Evolutionary conservation across 2,329 filamentous ascomycete species (phyloP).

Genomic region (Calycina herbarum): DNA sequence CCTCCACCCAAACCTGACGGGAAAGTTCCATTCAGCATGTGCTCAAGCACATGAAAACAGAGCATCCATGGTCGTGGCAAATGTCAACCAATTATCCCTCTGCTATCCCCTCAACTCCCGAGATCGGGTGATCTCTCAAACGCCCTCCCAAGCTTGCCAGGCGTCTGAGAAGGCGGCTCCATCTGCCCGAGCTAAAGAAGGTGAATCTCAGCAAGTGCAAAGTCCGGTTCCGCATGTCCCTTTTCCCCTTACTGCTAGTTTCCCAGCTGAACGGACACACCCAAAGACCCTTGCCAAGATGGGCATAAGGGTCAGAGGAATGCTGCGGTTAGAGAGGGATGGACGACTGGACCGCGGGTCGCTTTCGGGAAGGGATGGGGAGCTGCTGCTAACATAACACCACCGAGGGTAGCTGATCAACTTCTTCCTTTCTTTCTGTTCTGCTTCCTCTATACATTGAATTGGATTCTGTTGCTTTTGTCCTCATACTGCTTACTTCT

Average conservation of each 20-base stretch:
- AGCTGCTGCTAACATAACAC: slow-evolving; percentile 4
- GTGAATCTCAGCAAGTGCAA: not conserved
- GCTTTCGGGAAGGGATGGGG: slow-evolving; percentile 6
- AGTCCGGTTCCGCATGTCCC: not conserved
- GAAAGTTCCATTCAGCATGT: not conserved
- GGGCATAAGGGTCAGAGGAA: not conserved
- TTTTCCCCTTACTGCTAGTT: not conserved
- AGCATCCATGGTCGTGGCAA: slow-evolving; percentile 1
- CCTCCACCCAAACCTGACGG: not conserved
- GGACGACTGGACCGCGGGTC: slow-evolving; percentile 13
- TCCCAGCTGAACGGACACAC: not conserved
- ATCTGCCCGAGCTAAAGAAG: not conserved
- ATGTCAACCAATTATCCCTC: not conserved
- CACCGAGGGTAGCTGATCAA: not conserved
- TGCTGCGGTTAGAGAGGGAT: slow-evolving; percentile 5
- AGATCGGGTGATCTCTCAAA: not conserved
- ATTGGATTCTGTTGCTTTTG: not conserved
- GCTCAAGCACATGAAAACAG: slow-evolving; percentile 5
- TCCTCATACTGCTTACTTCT: not conserved
- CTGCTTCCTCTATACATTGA: not conserved
- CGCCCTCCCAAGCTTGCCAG: not conserved
- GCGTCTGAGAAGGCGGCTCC: not conserved
- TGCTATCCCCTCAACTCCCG: not conserved
- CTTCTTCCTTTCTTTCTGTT: not conserved
- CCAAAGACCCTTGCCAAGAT: slow-evolving; percentile 3